Percentiles rank a stretch among this genome's conserved stretches.
Conservation (phyloP, 2,329 filamentous ascomycete genomes). For the Stagonosporopsis vannaccii region DNA sequence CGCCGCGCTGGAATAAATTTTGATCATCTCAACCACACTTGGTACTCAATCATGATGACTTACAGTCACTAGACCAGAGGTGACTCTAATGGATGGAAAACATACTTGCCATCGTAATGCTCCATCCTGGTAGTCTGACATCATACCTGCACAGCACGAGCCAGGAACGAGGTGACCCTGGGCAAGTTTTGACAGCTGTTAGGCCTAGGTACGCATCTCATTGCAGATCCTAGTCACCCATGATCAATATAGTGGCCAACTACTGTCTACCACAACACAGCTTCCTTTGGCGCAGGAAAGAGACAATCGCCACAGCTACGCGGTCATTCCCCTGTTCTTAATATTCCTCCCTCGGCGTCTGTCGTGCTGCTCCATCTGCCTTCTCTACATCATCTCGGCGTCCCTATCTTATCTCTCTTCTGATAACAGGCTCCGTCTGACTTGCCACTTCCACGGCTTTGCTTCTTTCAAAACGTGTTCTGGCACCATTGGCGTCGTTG, state of each 20-base stretch:
- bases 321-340: neutral
- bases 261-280: neutral
- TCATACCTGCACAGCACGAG: conserved; percentile 5
- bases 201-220: neutral
- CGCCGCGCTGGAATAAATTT: conserved; percentile 28
- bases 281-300: too few species aligned
- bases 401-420: neutral
- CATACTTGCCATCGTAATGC: too few species aligned
- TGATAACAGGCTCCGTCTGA: neutral
- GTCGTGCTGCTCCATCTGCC: neutral
- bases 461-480: neutral
- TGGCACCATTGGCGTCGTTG: too few species aligned
- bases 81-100: too few species aligned
- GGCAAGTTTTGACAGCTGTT: neutral
- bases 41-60: too few species aligned
- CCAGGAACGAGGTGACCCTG: neutral
- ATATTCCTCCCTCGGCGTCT: neutral
- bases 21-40: conserved; percentile 18
- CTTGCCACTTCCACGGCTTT: neutral
- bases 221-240: neutral
- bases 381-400: neutral
- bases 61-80: too few species aligned
- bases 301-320: too few species aligned
- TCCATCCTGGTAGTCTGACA: conserved; percentile 2
- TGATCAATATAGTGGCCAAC: neutral